Base-by-base conservation (phyloP, 345 rosid species). In the Pistacia atlantica region DNA sequence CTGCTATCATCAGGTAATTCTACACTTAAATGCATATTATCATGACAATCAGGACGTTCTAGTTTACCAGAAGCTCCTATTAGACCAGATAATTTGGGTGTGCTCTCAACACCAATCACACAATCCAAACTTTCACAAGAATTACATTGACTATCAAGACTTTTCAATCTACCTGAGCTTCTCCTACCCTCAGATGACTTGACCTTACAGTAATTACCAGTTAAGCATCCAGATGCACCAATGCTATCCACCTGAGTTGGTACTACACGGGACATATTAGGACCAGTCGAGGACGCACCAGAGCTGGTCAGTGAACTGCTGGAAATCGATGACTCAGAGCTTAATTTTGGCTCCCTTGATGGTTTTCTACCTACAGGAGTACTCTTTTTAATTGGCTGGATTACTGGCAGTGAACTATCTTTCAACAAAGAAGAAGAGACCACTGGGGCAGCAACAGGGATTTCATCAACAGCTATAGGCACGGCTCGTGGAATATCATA, bases 391-490 rank as follows among this genome's bases (percentile, higher is more conserved):
- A 88, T 72, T 2, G 97, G 98, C 35, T 81, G 92, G 74, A 85
- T 81, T 54, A 95, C 83, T 4, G 97, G 96, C 80, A 90, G 80
- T 8, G 88, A 60, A 57, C 76, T 37, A 45, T 72, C 83, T 59
- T 46, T 79, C 16, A 75, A 48, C 17, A 73, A 18, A 54, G 79
- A 86, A 22, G 77, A 75, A 2, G 93, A 84, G 10, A 84, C 77
- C 67, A 91, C 69, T 14, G 55, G 73, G n/a, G 75, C 46, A 63
- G 98, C 98, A 10, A 81, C 72, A 17, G 99, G 99, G 49, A 96
- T 91, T 60, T 83, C 77, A 56, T 76, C 79, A 64, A 93, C 72
- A 68, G 84, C 86, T 55, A 93, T 82, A 1, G 97, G 99, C 75
- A 67, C 72, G 14, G 82, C 97, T 75, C 69, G 83, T 66, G 98